Percentiles rank a stretch among this genome's conserved stretches.
Evolutionary conservation across 2,329 filamentous ascomycete species (phyloP).

Genomic region (Botrytis hyacinthi): DNA sequence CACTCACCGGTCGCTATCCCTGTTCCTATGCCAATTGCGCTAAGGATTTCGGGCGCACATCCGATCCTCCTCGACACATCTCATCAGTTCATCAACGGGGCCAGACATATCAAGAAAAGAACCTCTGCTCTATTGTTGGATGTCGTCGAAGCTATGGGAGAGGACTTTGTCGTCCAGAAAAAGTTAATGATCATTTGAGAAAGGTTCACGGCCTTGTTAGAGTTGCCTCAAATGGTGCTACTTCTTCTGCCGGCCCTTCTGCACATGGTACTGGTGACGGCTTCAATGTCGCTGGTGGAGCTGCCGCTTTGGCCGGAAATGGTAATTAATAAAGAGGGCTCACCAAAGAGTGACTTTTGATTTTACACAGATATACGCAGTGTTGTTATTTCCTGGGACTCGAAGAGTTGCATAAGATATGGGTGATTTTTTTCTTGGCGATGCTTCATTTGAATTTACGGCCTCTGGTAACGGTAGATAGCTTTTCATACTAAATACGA

Average conservation of each 20-base stretch:
- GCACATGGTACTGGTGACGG: background rate
- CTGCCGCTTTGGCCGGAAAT: background rate
- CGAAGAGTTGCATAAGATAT: background rate
- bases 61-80: constrained; percentile 1
- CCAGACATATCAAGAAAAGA: background rate
- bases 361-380: background rate
- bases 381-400: background rate
- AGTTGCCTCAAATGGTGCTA: background rate
- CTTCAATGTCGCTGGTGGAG: background rate
- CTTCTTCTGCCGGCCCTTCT: background rate
- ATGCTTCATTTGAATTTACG: background rate
- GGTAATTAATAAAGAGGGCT: background rate
- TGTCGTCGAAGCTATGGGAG: constrained; percentile 7
- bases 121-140: background rate
- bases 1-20: background rate
- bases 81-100: background rate
- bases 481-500: background rate
- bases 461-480: background rate
- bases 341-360: background rate
- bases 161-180: constrained; percentile 4
- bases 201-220: constrained; percentile 4
- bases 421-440: background rate
- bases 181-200: constrained; percentile 6
- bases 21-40: background rate
- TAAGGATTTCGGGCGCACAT: background rate